These are phyloP conservation scores for Pelargonium fulgidum DNA, from an alignment of 441 rosid genomes.

Conservation along the genomic window DNA sequence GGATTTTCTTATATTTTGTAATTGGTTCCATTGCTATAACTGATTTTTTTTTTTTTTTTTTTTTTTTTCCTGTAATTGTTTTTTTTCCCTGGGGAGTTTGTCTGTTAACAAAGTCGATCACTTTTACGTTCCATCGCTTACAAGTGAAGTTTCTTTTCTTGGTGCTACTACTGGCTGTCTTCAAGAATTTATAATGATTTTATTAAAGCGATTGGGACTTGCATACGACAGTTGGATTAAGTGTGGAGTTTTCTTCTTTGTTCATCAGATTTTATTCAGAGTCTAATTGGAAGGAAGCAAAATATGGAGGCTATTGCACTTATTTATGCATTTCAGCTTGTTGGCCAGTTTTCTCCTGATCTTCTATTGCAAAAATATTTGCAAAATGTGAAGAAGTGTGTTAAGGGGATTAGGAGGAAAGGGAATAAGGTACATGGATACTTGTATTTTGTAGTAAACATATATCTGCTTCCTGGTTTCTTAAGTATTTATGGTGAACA, in stretches of 20 bases:
- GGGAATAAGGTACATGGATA: conserved; percentile 18
- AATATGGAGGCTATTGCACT: conserved; percentile 24
- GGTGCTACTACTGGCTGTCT: not conserved
- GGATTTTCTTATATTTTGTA: not conserved
- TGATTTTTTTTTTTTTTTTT: not conserved
- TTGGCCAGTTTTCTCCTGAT: conserved; percentile 14
- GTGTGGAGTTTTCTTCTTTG: not conserved
- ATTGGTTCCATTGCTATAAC: not conserved
- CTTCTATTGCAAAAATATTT: not conserved
- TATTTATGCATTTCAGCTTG: conserved; percentile 22
- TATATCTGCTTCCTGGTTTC: not conserved
- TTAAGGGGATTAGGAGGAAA: not conserved
- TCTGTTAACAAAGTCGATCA: not conserved
- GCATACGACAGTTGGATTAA: not conserved
- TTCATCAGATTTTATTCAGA: conserved; percentile 18
- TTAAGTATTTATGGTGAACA: not conserved
- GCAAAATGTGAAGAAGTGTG: not conserved
- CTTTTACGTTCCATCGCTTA: not conserved
- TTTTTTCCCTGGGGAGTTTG: not conserved
- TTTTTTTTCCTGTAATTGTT: too few relatives aligned
- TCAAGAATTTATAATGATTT: too few relatives aligned
- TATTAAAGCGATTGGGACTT: not conserved
- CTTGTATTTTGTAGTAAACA: not conserved
- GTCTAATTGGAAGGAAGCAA: conserved; percentile 19
- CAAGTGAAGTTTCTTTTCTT: not conserved